Conservation (phyloP, 345 rosid genomes). For the Ceriops decandra region DNA sequence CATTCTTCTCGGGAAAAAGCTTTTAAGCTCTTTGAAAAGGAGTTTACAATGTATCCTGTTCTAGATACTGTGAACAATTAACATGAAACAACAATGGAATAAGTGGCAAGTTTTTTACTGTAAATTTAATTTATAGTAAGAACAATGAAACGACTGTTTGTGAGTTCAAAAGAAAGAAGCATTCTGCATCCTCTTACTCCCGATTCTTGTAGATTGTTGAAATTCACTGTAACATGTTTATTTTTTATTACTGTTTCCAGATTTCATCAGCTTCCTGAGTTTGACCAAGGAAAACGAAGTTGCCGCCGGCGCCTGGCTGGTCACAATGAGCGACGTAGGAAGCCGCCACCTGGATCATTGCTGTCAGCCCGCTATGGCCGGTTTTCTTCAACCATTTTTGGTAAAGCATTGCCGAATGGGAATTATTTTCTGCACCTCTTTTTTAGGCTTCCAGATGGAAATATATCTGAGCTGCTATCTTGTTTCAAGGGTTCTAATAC, state of each 20-base stretch:
- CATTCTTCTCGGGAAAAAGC: too few species aligned
- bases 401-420: conserved; percentile 31
- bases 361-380: conserved; percentile 52
- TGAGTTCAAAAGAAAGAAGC: too few species aligned
- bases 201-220: too few species aligned
- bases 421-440: not conserved
- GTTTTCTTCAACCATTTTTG: conserved; percentile 50
- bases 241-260: conserved; percentile 26
- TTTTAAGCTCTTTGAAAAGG: too few species aligned
- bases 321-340: conserved; percentile 92
- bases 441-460: not conserved
- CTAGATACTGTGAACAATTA: too few species aligned
- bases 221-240: not conserved
- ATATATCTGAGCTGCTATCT: not conserved
- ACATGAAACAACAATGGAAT: too few species aligned
- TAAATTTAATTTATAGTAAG: too few species aligned
- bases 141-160: too few species aligned
- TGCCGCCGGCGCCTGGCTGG: conserved; percentile 95
- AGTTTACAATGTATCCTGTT: too few species aligned
- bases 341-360: conserved; percentile 71
- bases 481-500: not conserved
- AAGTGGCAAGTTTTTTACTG: too few species aligned
- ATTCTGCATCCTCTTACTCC: too few species aligned
- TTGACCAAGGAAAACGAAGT: conserved; percentile 92
- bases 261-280: conserved; percentile 90